Evolutionary conservation across 75 land plant genomes (phyloP).

Genomic region (Picea glauca): DNA sequence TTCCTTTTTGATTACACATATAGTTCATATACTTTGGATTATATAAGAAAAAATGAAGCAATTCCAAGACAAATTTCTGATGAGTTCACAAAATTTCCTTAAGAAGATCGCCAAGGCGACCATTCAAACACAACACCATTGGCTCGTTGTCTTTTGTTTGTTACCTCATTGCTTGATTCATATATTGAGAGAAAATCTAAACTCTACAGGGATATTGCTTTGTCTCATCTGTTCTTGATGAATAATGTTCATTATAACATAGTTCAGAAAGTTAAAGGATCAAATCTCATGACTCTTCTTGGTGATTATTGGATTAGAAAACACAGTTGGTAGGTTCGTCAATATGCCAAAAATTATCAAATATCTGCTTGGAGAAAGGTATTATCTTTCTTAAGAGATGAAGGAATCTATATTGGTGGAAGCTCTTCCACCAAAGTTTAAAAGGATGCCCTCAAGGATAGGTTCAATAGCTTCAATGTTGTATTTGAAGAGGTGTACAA

Average conservation of each 20-base stretch:
- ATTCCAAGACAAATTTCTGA: background rate
- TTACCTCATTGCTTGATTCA: conserved; percentile 35
- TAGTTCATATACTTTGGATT: conserved; percentile 35
- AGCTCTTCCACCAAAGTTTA: too few species aligned
- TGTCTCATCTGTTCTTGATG: conserved; percentile 61
- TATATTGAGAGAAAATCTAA: conserved; percentile 59
- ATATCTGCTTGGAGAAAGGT: conserved; percentile 13
- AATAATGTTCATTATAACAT: conserved; percentile 62
- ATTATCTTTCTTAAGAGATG: too few species aligned
- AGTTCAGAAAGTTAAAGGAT: conserved; percentile 54
- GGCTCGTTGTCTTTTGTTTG: conserved; percentile 22
- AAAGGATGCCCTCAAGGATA: too few species aligned
- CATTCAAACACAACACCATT: conserved; percentile 18
- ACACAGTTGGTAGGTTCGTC: conserved; percentile 36
- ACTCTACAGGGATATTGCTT: conserved; percentile 53
- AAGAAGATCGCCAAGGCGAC: conserved; percentile 9
- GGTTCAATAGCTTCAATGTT: too few species aligned
- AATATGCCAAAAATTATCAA: conserved; percentile 45
- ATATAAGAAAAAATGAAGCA: conserved; percentile 7
- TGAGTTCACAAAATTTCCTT: background rate
- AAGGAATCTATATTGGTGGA: too few species aligned
- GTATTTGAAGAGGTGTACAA: too few species aligned
- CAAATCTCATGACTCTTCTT: conserved; percentile 33
- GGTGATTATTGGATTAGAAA: conserved; percentile 65
- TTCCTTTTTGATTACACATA: conserved; percentile 31